A percentile compares a stretch with the other conserved stretches of the same genome.
Conservation (phyloP, 2,329 filamentous ascomycete genomes). For the Colletotrichum spinosum region DNA sequence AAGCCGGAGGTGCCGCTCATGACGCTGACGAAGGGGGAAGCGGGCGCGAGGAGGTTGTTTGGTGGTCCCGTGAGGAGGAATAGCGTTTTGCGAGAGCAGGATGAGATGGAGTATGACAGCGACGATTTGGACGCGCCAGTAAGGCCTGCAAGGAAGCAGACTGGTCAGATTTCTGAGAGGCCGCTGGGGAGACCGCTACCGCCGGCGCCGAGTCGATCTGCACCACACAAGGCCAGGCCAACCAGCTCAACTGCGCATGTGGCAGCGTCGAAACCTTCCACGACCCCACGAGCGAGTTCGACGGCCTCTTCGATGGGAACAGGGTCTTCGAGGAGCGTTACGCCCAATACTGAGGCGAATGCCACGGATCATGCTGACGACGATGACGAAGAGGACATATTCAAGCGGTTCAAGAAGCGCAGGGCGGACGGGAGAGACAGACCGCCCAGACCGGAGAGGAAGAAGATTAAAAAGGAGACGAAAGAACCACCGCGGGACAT, state of each 20-base stretch:
- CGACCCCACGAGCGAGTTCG: neutral
- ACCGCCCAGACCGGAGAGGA: too few species aligned
- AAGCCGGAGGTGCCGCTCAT: conserved; percentile 43
- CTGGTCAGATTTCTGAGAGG: too few species aligned
- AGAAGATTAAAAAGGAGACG: too few species aligned
- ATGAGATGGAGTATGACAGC: neutral
- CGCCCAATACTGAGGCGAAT: neutral
- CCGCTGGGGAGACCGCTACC: too few species aligned
- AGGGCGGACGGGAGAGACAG: neutral
- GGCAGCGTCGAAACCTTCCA: neutral
- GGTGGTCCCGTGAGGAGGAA: conserved; percentile 30
- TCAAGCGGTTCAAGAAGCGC: conserved; percentile 34
- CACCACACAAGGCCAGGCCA: too few species aligned
- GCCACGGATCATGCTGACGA: neutral
- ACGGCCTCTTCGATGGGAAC: conserved; percentile 43
- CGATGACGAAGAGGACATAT: conserved; percentile 33
- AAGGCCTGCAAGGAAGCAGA: too few species aligned
- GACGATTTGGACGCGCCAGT: too few species aligned
- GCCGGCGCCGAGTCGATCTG: too few species aligned
- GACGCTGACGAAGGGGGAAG: conserved; percentile 42
- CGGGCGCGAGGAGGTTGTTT: conserved; percentile 43
- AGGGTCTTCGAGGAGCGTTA: conserved; percentile 32
- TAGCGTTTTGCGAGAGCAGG: neutral
- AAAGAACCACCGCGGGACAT: too few species aligned
- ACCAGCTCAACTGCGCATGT: too few species aligned